A percentile compares a stretch with the other conserved stretches of the same genome.
These are phyloP conservation scores for Ceratocystis diversiconidia DNA, from an alignment of 2,329 filamentous ascomycete genomes.

Conservation along the genomic window DNA sequence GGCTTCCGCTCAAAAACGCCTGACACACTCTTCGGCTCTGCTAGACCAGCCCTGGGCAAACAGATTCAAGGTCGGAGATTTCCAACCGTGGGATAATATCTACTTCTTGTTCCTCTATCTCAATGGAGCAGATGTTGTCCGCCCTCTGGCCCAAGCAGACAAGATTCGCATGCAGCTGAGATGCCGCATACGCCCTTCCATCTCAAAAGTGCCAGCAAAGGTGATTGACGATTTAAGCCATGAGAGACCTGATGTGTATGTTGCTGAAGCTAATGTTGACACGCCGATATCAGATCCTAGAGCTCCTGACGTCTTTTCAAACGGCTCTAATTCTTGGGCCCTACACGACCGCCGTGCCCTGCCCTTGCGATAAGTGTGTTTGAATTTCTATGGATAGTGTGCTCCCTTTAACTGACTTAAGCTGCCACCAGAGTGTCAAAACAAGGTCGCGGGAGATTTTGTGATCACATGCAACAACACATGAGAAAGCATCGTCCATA, in stretches of 20 bases:
- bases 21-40: not conserved
- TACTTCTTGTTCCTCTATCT: not conserved
- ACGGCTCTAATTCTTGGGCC: not conserved
- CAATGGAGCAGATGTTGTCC: not conserved
- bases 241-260: not conserved
- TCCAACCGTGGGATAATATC: not conserved
- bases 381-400: too few species aligned
- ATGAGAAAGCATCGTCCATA: not conserved
- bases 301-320: not conserved
- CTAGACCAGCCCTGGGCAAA: not conserved
- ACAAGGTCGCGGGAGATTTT: not conserved
- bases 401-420: not conserved
- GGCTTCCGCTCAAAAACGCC: not conserved
- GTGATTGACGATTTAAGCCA: not conserved
- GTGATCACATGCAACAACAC: not conserved
- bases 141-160: not conserved
- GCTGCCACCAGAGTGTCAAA: not conserved
- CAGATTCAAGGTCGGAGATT: not conserved
- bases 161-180: not conserved
- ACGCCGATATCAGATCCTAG: not conserved
- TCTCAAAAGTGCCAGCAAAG: not conserved
- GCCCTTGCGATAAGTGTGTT: not conserved
- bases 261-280: not conserved
- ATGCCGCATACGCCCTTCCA: not conserved
- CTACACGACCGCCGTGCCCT: not conserved